A percentile compares a stretch with the other conserved stretches of the same genome.
Evolutionary conservation across 768 basidiomycete species (phyloP).

Genomic region (Lactarius indigo): DNA sequence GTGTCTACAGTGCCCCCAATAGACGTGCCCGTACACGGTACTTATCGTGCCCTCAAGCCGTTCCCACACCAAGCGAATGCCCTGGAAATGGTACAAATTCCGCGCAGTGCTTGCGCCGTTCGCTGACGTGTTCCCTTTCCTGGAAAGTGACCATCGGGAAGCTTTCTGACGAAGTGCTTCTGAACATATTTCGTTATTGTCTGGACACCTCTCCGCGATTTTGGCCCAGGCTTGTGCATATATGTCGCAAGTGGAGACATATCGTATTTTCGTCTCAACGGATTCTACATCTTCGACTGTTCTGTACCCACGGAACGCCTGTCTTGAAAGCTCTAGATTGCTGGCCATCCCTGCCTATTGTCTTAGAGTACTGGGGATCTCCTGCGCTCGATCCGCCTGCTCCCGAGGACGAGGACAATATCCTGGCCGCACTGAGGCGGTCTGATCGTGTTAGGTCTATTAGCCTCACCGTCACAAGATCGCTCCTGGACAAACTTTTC

Average conservation of each 20-base stretch:
- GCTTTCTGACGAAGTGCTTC: not conserved
- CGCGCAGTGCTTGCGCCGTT: not conserved
- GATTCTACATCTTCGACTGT: not conserved
- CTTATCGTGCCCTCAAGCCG: fast-evolving
- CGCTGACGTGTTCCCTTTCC: not conserved
- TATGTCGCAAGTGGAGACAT: not conserved
- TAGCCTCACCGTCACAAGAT: not conserved
- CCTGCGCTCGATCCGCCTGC: not conserved
- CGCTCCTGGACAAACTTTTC: not conserved
- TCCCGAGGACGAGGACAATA: not conserved
- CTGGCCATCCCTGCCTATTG: not conserved
- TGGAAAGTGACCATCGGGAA: not conserved
- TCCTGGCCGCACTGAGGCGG: not conserved
- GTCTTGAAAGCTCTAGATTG: not conserved
- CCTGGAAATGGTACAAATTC: not conserved
- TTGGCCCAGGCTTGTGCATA: not conserved
- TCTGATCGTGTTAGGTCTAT: not conserved
- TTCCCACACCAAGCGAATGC: not conserved
- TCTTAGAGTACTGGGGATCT: not conserved
- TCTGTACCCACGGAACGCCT: not conserved
- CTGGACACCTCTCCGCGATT: not conserved
- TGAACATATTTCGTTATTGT: not conserved
- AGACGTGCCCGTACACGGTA: not conserved
- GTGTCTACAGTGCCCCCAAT: not conserved
- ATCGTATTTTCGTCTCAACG: not conserved